These are phyloP conservation scores for Wolfiporia cocos DNA, from an alignment of 1,284 basidiomycete genomes.

Conservation along the genomic window DNA sequence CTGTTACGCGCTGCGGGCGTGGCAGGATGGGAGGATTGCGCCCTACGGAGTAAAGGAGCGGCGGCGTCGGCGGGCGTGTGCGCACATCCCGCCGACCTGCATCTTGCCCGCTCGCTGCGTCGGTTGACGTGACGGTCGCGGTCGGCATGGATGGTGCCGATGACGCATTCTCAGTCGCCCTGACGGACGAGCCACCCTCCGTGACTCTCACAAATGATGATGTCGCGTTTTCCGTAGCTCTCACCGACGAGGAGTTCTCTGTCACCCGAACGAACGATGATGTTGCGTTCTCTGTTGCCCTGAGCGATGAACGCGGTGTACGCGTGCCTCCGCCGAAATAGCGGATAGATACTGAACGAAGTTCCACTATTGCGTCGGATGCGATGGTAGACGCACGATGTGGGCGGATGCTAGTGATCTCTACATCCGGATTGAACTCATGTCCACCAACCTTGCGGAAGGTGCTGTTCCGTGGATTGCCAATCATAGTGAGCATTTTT, in stretches of 20 bases:
- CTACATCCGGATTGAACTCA: constrained; percentile 17
- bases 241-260: too few relatives aligned
- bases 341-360: constrained; percentile 4
- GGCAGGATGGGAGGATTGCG: constrained; percentile 3
- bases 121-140: too few relatives aligned
- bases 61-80: constrained; percentile 2
- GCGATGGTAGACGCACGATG: neutral
- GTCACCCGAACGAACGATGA: too few relatives aligned
- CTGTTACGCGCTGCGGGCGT: constrained; percentile 44
- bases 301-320: constrained; percentile 1
- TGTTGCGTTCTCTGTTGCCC: neutral
- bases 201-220: too few relatives aligned
- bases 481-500: constrained; percentile 37
- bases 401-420: constrained; percentile 6
- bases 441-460: constrained; percentile 40
- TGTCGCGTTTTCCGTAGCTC: too few relatives aligned
- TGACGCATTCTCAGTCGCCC: too few relatives aligned
- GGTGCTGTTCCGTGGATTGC: constrained; percentile 47
- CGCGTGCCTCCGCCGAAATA: neutral
- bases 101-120: too few relatives aligned
- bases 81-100: neutral
- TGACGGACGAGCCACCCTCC: too few relatives aligned
- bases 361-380: constrained; percentile 2
- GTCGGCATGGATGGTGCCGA: too few relatives aligned
- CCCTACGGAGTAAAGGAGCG: neutral